Evolutionary conservation across 192 early-diverging fungal species (phyloP).

Genomic region (Bifiguratus adelaidae): DNA sequence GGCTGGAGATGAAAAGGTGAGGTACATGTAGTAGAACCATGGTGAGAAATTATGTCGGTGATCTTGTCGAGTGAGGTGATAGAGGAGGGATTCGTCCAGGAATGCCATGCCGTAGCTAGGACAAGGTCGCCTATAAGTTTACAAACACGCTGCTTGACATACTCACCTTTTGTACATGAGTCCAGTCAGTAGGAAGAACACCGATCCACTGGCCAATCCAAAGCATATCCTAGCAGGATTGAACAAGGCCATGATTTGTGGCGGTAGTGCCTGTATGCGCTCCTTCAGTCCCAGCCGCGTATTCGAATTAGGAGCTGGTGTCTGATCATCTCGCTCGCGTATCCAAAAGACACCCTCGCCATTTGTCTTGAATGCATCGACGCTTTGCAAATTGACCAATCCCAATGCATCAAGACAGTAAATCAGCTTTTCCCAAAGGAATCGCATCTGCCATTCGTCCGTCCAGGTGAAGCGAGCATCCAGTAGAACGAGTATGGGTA

Average conservation of each 20-base stretch:
- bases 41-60: constrained; percentile 98
- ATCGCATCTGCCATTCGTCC: too few species aligned
- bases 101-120: constrained; percentile 74
- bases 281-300: too few species aligned
- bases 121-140: neutral
- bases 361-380: too few species aligned
- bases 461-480: constrained; percentile 29
- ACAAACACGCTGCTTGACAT: neutral
- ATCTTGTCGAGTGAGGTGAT: constrained; percentile 92
- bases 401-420: too few species aligned
- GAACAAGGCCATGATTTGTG: constrained; percentile 20
- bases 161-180: constrained; percentile 62
- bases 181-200: constrained; percentile 50
- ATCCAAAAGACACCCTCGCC: too few species aligned
- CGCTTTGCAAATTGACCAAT: too few species aligned
- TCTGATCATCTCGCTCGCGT: too few species aligned
- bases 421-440: too few species aligned
- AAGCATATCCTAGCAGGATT: constrained; percentile 48
- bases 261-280: too few species aligned
- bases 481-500: constrained; percentile 68
- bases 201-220: constrained; percentile 44
- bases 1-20: constrained; percentile 39
- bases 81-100: constrained; percentile 84
- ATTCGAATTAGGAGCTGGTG: too few species aligned
- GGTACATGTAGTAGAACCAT: constrained; percentile 94